Base-by-base conservation (phyloP, 2,329 filamentous ascomycete genomes). In the Scedosporium apiospermum region DNA sequence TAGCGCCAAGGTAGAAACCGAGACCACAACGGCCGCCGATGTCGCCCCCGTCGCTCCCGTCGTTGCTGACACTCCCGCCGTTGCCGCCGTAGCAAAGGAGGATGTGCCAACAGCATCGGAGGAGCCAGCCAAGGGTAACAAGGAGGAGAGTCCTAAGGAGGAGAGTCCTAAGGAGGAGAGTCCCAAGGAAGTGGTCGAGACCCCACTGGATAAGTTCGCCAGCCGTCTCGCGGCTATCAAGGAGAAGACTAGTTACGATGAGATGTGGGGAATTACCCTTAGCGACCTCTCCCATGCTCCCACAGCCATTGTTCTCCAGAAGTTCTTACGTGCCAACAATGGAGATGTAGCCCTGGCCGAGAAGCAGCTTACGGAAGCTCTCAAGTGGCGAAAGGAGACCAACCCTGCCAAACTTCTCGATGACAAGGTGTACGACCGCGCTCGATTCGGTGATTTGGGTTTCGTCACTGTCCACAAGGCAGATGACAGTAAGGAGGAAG, bases 261-360 rank as follows among this genome's bases (percentile, higher is more conserved):
- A 97, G 79, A 90, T 97, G 82, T 98, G 93, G 86, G 93, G 93
- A 58, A 86, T 97, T 62, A 78, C 82, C 30, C 84, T 97, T 51
- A 74, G 74, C 14, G 78, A 82, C 38, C 84, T 97, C 55, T 74
- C 75, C 14, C 75, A 76, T 21, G 81, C 93, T 61, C 90, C 90
- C 62, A 92, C 89, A 58, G 88, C 89, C 71, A 87, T 96, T 68
- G 84, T 97, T 60, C 80, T 97, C 58, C 91, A 96, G 73, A 98
- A 97, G 79, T 97, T 93, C 77, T 84, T 98, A 63, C 90, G 93
- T 68, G 93, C 93, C 72, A 97, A 97, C 73, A 86, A 87, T 65
- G 87, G 88, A 65, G 87, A 96, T 70, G 73, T 91, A 6, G 79
- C 80, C 61, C 87, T 87, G 71, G 90, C 93, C 16, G 86, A 88